Conservation (phyloP, 2,329 filamentous ascomycete genomes). For the Clarireedia hainanense region DNA sequence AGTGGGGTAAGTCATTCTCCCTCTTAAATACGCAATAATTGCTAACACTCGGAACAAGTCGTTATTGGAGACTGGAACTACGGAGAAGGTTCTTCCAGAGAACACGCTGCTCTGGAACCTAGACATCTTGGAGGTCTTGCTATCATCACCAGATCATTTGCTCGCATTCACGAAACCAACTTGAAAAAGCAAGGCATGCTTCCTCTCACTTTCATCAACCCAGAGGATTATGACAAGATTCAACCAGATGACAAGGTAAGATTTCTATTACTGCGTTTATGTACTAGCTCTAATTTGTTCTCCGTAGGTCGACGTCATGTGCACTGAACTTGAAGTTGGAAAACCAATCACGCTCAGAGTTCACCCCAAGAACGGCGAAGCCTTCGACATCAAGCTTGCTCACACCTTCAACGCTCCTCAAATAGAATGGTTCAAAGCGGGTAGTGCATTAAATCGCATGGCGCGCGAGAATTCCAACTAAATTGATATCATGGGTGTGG, state of each 20-base stretch:
- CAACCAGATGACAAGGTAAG: constrained; percentile 69
- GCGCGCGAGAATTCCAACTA: not conserved
- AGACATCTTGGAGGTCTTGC: constrained; percentile 94
- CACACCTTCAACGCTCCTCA: constrained; percentile 99
- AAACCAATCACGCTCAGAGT: constrained; percentile 88
- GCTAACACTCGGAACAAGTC: constrained; percentile 31
- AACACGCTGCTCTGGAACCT: constrained; percentile 96
- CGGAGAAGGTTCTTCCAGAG: constrained; percentile 93
- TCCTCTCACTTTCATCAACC: constrained; percentile 88
- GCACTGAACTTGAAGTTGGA: constrained; percentile 84
- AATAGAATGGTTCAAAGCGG: constrained; percentile 99
- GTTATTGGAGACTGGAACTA: constrained; percentile 99
- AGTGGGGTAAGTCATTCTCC: constrained; percentile 51
- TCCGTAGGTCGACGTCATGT: constrained; percentile 63
- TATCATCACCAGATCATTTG: constrained; percentile 92
- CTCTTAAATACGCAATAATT: too few species aligned
- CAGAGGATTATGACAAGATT: constrained; percentile 97
- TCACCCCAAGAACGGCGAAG: constrained; percentile 77
- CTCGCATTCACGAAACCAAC: constrained; percentile 99
- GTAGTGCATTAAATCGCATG: too few species aligned
- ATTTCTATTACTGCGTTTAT: not conserved
- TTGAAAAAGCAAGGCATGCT: constrained; percentile 99
- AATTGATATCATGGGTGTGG: too few species aligned
- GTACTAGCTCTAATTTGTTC: not conserved
- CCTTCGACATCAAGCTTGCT: constrained; percentile 74